These are phyloP conservation scores for Fomitopsis pinicola DNA, from an alignment of 1,284 basidiomycete species.

Conservation along the genomic window DNA sequence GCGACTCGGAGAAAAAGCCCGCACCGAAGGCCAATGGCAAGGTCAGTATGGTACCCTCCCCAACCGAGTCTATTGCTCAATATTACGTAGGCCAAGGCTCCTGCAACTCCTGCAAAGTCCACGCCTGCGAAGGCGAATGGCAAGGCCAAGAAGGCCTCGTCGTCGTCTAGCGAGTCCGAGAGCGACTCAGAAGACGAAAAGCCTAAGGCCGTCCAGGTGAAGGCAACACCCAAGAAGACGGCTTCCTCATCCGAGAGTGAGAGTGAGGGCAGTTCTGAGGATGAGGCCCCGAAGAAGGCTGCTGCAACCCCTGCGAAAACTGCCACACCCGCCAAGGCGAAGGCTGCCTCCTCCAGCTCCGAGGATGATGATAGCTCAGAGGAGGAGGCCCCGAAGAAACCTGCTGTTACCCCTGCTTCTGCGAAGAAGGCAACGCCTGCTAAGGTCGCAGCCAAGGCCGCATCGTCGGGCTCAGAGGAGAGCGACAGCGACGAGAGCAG, in stretches of 20 bases:
- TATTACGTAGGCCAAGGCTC: constrained; percentile 6
- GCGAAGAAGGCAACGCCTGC: constrained; percentile 26
- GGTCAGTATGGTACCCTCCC: background rate
- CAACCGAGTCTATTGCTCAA: constrained; percentile 1
- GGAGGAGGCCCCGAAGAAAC: constrained; percentile 13
- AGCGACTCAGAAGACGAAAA: constrained; percentile 23
- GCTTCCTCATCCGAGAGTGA: constrained; percentile 15
- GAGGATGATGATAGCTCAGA: constrained; percentile 12
- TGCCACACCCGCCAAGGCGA: constrained; percentile 7
- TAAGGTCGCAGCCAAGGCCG: constrained; percentile 4
- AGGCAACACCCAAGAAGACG: constrained; percentile 24
- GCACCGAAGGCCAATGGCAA: constrained; percentile 21
- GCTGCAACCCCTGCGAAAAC: constrained; percentile 29
- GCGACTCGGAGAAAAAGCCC: constrained; percentile 25
- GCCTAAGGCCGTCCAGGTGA: constrained; percentile 34
- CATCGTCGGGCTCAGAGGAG: constrained; percentile 8
- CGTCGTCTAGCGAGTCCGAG: constrained; percentile 8
- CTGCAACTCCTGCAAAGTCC: background rate
- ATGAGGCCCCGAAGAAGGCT: constrained; percentile 29
- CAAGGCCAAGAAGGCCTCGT: constrained; percentile 5
- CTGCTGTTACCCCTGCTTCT: constrained; percentile 4
- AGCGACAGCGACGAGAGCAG: constrained; percentile 3
- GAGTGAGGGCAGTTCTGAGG: constrained; percentile 17
- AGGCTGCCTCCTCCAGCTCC: constrained; percentile 4
- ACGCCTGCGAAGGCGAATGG: background rate